phyloP scores from a whole-genome alignment of 441 rosid species.

The Gossypium schwendimanii region DNA sequence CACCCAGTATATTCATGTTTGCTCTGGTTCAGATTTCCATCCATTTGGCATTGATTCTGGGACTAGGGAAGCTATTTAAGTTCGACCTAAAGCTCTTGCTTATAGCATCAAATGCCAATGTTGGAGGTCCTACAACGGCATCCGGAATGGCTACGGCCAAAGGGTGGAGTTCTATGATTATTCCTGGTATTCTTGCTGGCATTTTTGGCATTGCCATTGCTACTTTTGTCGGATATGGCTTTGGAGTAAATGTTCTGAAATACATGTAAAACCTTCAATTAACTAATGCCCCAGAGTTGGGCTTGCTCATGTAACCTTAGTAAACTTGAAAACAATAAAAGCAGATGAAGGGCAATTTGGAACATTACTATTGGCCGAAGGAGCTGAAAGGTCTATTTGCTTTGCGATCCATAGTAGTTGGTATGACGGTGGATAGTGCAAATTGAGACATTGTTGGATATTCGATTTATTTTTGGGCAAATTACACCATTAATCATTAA shows the following conservation, averaged over 20 bases:
- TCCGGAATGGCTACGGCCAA: slow-evolving; percentile 88
- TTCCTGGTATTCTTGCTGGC: slow-evolving; percentile 73
- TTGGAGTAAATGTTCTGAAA: slow-evolving; percentile 47
- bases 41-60: slow-evolving; percentile 65
- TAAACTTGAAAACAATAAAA: neutral
- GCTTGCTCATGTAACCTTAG: neutral
- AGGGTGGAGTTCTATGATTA: slow-evolving; percentile 67
- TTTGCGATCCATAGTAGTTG: too few relatives aligned
- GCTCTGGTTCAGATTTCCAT: slow-evolving; percentile 61
- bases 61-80: slow-evolving; percentile 61
- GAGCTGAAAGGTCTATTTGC: too few relatives aligned
- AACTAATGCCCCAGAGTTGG: neutral
- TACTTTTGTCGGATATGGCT: slow-evolving; percentile 63
- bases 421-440: too few relatives aligned
- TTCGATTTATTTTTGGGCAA: too few relatives aligned
- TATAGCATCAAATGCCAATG: slow-evolving; percentile 86
- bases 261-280: slow-evolving; percentile 32
- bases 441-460: too few relatives aligned
- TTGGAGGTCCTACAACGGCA: slow-evolving; percentile 91
- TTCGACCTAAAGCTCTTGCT: slow-evolving; percentile 59
- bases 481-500: too few relatives aligned
- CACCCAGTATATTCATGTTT: slow-evolving; percentile 78
- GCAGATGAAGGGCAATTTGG: neutral
- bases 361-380: neutral
- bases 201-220: slow-evolving; percentile 79